Evolutionary conservation across 805 yeast species (phyloP), one percentile per base, ranked within the genome.

Genomic region (Sugiyamaella floridensis): DNA sequence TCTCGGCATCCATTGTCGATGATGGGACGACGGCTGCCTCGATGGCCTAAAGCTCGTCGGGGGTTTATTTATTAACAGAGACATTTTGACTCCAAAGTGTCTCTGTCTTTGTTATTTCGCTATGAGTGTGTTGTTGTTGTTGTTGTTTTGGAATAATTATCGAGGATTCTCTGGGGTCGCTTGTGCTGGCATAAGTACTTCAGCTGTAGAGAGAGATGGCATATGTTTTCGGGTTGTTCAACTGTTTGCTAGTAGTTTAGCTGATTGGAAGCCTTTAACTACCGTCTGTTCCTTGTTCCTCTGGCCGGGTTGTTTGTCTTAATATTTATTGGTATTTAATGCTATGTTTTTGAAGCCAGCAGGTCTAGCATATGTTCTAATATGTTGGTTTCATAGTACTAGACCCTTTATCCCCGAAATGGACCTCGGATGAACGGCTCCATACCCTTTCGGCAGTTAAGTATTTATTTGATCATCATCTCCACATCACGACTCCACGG

Each of bases 1-100:
- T 95, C 66, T 45, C 44, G 32, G 46, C 45, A 20, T 18, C 45
- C 7, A 48, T 59, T 20, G 34, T 40, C 29, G 61, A 58, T 20
- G 58, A 55, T 40, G 58, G 56, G 7, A 20, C 20, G 14, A 43
- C 41, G 20, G 15, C 37, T 32, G 37, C 37, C 10, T 11, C 46
- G 3, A 16, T n/a, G 18, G 22, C 43, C 28, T 43, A 14, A 11
- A 7, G 16, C 29, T 15, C 46, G 19, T 19, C 10, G 11, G n/a
- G n/a, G n/a, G 6, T 12, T 14, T 32, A 32, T 32, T 32, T 32
- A 32, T 32, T 32, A 11, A 11, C n/a, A 10, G n/a, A 11, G 37
- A 11, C 34, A 29, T 29, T 11, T 14, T 41, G 43, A n/a, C 12
- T 41, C 6, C 12, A 16, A 19, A 12, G 43, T 10, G 12, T 40